Evolutionary conservation across 306 rosid genomes (phyloP).

Genomic region (Inga leiocalycina): DNA sequence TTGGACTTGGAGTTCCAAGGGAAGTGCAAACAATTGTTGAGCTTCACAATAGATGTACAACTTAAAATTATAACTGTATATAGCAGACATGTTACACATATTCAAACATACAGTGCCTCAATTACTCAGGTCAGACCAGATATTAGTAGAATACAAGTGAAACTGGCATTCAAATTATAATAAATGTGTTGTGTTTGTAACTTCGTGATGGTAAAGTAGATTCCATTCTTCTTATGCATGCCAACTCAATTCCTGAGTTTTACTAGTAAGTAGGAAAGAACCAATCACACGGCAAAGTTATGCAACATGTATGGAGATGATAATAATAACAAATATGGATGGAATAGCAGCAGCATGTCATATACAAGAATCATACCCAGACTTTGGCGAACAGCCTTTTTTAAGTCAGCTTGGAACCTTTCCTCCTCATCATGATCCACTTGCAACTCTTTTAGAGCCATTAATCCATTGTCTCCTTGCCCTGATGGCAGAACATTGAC

Average conservation of each 20-base stretch:
- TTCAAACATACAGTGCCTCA: not conserved
- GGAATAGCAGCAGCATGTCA: not conserved
- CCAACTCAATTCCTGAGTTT: not conserved
- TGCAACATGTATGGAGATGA: slow-evolving; percentile 10
- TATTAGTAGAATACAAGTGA: not conserved
- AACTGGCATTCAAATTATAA: not conserved
- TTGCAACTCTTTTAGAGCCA: slow-evolving; percentile 51
- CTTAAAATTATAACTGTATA: not conserved
- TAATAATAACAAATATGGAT: slow-evolving; percentile 8
- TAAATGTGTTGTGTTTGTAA: not conserved
- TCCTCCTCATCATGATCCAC: slow-evolving; percentile 84
- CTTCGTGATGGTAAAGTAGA: not conserved
- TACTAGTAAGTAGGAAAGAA: not conserved
- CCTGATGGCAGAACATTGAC: slow-evolving; percentile 35
- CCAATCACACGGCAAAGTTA: not conserved
- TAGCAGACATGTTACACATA: not conserved
- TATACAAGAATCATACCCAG: slow-evolving; percentile 60
- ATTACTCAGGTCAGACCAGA: not conserved
- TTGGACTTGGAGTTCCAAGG: not conserved
- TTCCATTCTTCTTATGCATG: not conserved
- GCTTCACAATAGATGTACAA: not conserved
- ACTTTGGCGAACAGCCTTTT: slow-evolving; percentile 88
- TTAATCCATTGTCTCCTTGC: slow-evolving; percentile 56
- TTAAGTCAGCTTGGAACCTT: slow-evolving; percentile 92
- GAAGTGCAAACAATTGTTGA: not conserved